These are phyloP conservation scores for Epichloe hybrida DNA, from an alignment of 2,329 filamentous ascomycete genomes.

Conservation along the genomic window DNA sequence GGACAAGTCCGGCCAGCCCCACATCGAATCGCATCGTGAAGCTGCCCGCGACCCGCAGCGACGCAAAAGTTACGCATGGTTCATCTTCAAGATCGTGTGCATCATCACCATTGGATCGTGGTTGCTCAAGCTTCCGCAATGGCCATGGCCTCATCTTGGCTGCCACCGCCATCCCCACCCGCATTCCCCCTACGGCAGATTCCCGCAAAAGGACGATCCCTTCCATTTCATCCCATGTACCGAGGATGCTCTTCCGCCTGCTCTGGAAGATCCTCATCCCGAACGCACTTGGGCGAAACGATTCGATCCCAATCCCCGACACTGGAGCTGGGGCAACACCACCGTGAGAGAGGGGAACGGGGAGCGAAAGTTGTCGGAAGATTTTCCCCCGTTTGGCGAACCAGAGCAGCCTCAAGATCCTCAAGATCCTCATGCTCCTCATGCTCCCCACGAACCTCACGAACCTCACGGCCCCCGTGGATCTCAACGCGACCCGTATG, in stretches of 20 bases:
- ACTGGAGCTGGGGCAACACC: conserved; percentile 32
- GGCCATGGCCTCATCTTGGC: conserved; percentile 3
- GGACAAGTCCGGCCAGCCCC: neutral
- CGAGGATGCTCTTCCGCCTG: conserved; percentile 23
- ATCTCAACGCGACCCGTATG: conserved; percentile 17
- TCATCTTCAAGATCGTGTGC: conserved; percentile 1
- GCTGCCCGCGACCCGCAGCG: neutral
- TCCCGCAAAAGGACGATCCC: conserved; percentile 28
- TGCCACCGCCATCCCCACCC: conserved; percentile 3
- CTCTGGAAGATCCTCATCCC: conserved; percentile 25
- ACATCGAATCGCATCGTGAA: neutral
- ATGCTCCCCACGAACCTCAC: neutral
- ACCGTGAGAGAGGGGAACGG: neutral
- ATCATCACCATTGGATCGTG: conserved; percentile 1
- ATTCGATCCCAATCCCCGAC: conserved; percentile 29
- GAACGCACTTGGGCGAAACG: conserved; percentile 25
- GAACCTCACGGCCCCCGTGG: neutral
- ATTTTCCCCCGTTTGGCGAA: neutral
- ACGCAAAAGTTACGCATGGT: neutral
- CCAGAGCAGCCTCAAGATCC: neutral
- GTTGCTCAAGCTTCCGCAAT: neutral
- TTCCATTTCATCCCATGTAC: conserved; percentile 37
- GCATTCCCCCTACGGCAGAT: conserved; percentile 12
- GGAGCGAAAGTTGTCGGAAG: neutral
- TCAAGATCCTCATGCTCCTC: neutral